Evolutionary conservation across 208 protist genomes (phyloP).

Genomic region (Trypanosoma scelopori): DNA sequence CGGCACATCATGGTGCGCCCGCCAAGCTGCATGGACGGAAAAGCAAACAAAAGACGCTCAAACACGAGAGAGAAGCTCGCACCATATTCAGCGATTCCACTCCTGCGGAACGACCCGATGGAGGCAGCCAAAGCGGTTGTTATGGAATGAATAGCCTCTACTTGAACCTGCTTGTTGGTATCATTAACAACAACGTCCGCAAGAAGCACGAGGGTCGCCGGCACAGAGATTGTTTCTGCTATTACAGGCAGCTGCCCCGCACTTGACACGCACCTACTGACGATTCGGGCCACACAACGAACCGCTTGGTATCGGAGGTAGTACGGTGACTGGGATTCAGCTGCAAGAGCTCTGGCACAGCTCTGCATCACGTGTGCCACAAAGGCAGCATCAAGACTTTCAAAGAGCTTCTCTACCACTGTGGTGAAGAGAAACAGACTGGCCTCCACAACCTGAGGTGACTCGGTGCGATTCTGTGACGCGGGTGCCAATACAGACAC

Average conservation of each 20-base stretch:
- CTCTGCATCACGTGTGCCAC: conserved; percentile 6
- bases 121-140: conserved; percentile 1
- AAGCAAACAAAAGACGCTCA: conserved; percentile 5
- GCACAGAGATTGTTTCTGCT: conserved; percentile 3
- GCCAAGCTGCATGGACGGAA: conserved; percentile 17
- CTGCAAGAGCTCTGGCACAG: conserved; percentile 8
- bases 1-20: conserved; percentile 12
- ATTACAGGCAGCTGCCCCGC: neutral
- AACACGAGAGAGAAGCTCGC: conserved; percentile 8
- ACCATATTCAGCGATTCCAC: neutral
- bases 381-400: conserved; percentile 15
- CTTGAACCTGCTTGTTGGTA: conserved; percentile 36
- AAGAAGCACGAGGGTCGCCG: conserved; percentile 23
- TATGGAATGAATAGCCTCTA: conserved; percentile 35
- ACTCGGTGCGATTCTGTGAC: neutral
- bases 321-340: neutral
- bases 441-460: conserved; percentile 21
- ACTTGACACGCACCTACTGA: conserved; percentile 8
- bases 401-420: conserved; percentile 35
- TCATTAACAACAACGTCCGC: conserved; percentile 22
- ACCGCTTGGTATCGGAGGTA: conserved; percentile 35
- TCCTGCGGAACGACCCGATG: conserved; percentile 1
- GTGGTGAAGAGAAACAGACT: conserved; percentile 44
- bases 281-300: conserved; percentile 23
- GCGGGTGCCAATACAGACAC: neutral